These are phyloP conservation scores for Globisporangium alternatum DNA, from an alignment of 352 stramenopile species.

Conservation along the genomic window DNA sequence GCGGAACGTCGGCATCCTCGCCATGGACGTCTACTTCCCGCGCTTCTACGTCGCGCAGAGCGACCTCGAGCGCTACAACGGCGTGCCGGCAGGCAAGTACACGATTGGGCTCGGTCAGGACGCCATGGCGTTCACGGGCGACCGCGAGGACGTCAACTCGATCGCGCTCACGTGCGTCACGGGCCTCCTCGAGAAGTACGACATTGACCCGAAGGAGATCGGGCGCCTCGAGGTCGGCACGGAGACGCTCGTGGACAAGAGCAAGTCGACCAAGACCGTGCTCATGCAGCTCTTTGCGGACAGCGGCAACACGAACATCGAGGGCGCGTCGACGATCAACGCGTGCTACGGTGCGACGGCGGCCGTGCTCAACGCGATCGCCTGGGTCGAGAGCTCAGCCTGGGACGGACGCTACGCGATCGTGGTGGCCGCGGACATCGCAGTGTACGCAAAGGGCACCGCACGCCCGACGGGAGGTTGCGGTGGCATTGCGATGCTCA, in stretches of 20 bases:
- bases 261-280: conserved; percentile 82
- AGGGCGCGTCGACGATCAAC: conserved; percentile 94
- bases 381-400: conserved; percentile 93
- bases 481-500: conserved; percentile 94
- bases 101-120: conserved; percentile 61
- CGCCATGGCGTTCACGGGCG: conserved; percentile 62
- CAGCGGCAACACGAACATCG: conserved; percentile 54
- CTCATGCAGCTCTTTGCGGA: conserved; percentile 70
- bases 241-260: conserved; percentile 93
- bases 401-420: conserved; percentile 95
- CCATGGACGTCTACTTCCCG: conserved; percentile 96
- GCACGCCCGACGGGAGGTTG: conserved; percentile 91
- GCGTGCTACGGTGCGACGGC: conserved; percentile 98
- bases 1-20: conserved; percentile 94
- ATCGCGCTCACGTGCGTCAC: conserved; percentile 59
- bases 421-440: conserved; percentile 96
- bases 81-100: conserved; percentile 70
- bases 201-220: conserved; percentile 62
- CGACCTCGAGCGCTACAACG: conserved; percentile 93
- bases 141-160: conserved; percentile 75
- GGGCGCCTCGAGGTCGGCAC: conserved; percentile 96
- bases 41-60: conserved; percentile 91
- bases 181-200: conserved; percentile 53
- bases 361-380: conserved; percentile 95
- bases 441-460: conserved; percentile 92